These are phyloP conservation scores for Vigna radiata DNA, from an alignment of 306 rosid genomes.

Conservation along the genomic window DNA sequence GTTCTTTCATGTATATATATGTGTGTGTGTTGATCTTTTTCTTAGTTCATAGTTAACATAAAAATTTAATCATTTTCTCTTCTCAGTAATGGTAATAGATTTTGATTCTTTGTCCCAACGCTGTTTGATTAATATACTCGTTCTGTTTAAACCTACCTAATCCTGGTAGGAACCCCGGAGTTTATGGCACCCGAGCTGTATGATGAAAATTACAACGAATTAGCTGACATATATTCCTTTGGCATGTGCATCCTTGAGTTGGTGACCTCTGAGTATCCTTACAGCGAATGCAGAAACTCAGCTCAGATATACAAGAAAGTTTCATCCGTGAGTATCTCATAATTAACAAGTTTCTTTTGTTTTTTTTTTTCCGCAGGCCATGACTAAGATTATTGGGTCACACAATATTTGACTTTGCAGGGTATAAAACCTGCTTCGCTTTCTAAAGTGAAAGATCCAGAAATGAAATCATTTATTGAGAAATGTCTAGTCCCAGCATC, in stretches of 20 bases:
- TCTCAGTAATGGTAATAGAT: background rate
- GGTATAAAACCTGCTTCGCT: conserved; percentile 8
- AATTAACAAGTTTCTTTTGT: background rate
- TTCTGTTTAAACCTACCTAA: conserved; percentile 3
- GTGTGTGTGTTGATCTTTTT: background rate
- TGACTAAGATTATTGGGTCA: background rate
- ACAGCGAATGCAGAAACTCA: conserved; percentile 20
- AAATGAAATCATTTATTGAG: conserved; percentile 9
- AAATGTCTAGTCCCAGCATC: conserved; percentile 17
- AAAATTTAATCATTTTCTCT: background rate
- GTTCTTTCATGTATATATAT: background rate
- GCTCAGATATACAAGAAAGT: conserved; percentile 22
- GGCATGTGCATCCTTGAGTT: conserved; percentile 48
- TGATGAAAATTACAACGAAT: conserved; percentile 60
- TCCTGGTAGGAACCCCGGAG: conserved; percentile 57
- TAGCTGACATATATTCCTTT: conserved; percentile 62
- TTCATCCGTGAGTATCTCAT: conserved; percentile 3
- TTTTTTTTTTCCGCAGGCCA: background rate
- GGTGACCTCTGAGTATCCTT: conserved; percentile 14
- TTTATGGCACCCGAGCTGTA: conserved; percentile 67
- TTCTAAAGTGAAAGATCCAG: background rate
- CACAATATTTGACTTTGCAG: background rate
- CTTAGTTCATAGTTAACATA: background rate
- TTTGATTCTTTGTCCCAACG: background rate
- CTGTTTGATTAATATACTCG: conserved; percentile 5